phyloP scores from a whole-genome alignment of 345 rosid genomes.

The Arabidopsis thaliana region TAIR10.1 NC_003070.9:25083001-25083500 shows the following conservation, averaged over 20 bases:
- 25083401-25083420: conserved; percentile 64
- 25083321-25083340: conserved; percentile 70
- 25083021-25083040: conserved; percentile 66
- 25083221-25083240: conserved; percentile 80
- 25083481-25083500: conserved; percentile 98
- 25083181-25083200: conserved; percentile 84
- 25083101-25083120: conserved; percentile 42
- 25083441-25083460: conserved; percentile 70
- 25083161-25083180: conserved; percentile 64
- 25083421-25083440: conserved; percentile 52
- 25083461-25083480: conserved; percentile 91
- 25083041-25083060: conserved; percentile 67
- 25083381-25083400: conserved; percentile 79
- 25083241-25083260: conserved; percentile 74
- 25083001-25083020: conserved; percentile 73
- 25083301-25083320: conserved; percentile 56
- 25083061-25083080: conserved; percentile 92
- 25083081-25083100: conserved; percentile 48
- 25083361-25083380: conserved; percentile 64
- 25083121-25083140: conserved; percentile 52
- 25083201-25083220: conserved; percentile 89
- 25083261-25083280: conserved; percentile 84
- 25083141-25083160: conserved; percentile 61
- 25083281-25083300: conserved; percentile 82
- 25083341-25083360: conserved; percentile 86